phyloP scores from a whole-genome alignment of 2,329 filamentous ascomycete species.

The Magnaporthiopsis rhizophila region DNA sequence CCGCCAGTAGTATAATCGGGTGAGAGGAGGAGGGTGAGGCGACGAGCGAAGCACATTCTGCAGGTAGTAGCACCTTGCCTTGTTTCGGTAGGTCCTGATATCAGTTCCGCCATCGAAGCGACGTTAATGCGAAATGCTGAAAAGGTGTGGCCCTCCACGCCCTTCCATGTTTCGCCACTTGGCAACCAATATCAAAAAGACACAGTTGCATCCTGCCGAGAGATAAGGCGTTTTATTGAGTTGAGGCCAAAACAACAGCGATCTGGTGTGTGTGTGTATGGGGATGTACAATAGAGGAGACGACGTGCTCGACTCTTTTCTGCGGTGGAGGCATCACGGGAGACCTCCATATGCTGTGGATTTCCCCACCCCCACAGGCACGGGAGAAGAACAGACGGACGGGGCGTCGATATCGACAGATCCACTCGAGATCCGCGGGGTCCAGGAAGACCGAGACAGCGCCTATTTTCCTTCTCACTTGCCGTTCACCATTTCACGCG shows the following conservation, averaged over 20 bases:
- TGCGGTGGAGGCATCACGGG: neutral
- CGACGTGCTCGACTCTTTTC: neutral
- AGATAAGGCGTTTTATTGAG: neutral
- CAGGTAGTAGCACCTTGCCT: neutral
- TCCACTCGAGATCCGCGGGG: neutral
- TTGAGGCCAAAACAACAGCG: neutral
- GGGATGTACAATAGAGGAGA: neutral
- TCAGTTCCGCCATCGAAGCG: neutral
- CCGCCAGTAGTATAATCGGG: neutral
- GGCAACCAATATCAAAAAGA: neutral
- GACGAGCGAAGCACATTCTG: too few species aligned
- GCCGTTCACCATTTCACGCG: too few species aligned
- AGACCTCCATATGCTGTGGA: neutral
- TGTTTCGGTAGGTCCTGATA: neutral
- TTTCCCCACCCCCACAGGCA: neutral
- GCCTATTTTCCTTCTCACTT: neutral
- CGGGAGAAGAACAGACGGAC: neutral
- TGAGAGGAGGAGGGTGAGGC: too few species aligned
- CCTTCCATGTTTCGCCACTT: neutral
- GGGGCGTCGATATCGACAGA: neutral
- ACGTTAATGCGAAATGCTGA: neutral
- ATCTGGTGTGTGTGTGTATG: too few species aligned
- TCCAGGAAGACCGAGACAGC: neutral
- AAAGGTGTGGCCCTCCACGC: neutral
- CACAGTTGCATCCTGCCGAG: neutral